Percentiles rank a stretch among this genome's conserved stretches.
These are phyloP conservation scores for Hypsizygus ulmarius DNA, from an alignment of 1,284 basidiomycete species.

Conservation along the genomic window DNA sequence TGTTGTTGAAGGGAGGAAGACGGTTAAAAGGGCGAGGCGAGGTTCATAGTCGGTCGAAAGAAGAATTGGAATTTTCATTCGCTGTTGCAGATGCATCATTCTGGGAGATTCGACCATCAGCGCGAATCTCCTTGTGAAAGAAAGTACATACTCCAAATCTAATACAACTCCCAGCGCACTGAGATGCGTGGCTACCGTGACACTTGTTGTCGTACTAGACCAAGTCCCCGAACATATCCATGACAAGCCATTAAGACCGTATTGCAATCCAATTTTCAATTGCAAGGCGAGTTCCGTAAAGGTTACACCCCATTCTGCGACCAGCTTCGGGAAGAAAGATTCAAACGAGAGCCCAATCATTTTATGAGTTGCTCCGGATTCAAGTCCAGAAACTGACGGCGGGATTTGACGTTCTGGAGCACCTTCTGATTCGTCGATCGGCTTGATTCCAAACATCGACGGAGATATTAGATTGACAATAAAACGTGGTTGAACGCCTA, in stretches of 20 bases:
- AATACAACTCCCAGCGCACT: conserved; percentile 31
- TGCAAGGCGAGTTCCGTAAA: conserved; percentile 37
- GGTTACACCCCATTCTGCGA: conserved; percentile 33
- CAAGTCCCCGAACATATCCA: conserved; percentile 33
- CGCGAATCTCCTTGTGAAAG: conserved; percentile 1
- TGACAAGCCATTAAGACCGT: conserved; percentile 31
- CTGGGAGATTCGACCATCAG: conserved; percentile 16
- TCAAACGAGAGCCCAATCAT: conserved; percentile 33
- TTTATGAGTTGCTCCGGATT: conserved; percentile 28
- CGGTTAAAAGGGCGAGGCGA: conserved; percentile 37
- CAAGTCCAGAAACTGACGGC: conserved; percentile 36
- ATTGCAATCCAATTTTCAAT: conserved; percentile 32
- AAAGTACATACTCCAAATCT: conserved; percentile 34
- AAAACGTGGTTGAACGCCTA: conserved; percentile 28
- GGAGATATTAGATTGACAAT: conserved; percentile 33
- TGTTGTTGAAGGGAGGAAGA: conserved; percentile 50
- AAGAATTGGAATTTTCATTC: conserved; percentile 34
- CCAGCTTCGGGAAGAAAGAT: conserved; percentile 31
- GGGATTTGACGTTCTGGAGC: conserved; percentile 11
- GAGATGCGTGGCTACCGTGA: conserved; percentile 31
- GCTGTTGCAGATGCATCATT: conserved; percentile 28
- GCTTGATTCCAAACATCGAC: conserved; percentile 22
- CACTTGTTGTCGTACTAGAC: conserved; percentile 28
- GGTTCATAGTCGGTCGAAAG: conserved; percentile 32
- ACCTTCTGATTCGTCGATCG: conserved; percentile 6